Conservation (phyloP, 306 rosid genomes). For the Ceratonia siliqua region DNA sequence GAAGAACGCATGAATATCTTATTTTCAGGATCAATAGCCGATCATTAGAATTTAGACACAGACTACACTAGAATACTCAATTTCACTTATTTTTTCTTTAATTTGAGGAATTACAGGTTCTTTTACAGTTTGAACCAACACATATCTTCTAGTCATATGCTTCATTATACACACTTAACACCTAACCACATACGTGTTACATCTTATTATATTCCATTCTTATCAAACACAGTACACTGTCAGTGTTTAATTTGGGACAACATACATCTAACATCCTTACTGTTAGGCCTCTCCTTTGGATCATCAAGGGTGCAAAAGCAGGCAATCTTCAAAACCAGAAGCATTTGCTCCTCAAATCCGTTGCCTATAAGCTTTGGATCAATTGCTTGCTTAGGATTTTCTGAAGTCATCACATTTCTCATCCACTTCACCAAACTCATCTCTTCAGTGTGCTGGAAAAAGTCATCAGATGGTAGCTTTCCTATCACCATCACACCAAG, state of each 20-base stretch:
- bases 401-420: constrained; percentile 67
- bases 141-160: neutral
- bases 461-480: constrained; percentile 72
- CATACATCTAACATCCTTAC: constrained; percentile 89
- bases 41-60: neutral
- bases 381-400: constrained; percentile 60
- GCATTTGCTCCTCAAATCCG: constrained; percentile 90
- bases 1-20: neutral
- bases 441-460: constrained; percentile 64
- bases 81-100: neutral
- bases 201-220: constrained; percentile 3
- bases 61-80: constrained; percentile 4
- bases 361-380: constrained; percentile 60
- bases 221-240: neutral
- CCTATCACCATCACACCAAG: constrained; percentile 85
- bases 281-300: constrained; percentile 84
- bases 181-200: neutral
- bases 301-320: constrained; percentile 83
- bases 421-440: constrained; percentile 86
- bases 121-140: neutral
- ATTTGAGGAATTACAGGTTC: constrained; percentile 16
- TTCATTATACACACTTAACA: neutral
- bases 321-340: constrained; percentile 82
- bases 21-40: neutral
- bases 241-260: constrained; percentile 70